phyloP scores from a whole-genome alignment of 139 green algal species.

The Chlamydomonas sp. region DNA sequence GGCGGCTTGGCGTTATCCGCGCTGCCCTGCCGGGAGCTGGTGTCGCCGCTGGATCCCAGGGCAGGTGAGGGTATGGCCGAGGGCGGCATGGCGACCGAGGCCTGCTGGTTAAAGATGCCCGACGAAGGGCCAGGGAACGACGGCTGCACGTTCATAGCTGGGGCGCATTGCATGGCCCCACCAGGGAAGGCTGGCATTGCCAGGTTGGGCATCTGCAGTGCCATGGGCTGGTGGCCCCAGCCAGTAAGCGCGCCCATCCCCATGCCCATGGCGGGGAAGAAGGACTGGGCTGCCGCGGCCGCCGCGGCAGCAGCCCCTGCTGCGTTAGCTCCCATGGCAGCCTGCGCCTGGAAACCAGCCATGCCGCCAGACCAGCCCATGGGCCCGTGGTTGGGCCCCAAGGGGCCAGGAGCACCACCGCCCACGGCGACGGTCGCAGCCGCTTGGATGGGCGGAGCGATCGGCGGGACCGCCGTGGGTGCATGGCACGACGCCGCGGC shows the following conservation, averaged over 20 bases:
- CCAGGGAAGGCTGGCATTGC: not conserved
- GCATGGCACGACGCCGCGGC: too few relatives aligned
- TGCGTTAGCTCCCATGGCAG: not conserved
- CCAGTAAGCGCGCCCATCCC: not conserved
- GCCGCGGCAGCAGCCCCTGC: not conserved
- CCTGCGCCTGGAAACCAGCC: not conserved
- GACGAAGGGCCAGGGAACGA: not conserved
- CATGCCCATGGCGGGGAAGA: not conserved
- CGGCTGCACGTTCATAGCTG: not conserved
- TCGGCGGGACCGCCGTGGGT: too few relatives aligned
- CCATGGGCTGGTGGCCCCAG: constrained; percentile 29
- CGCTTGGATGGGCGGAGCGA: too few relatives aligned
- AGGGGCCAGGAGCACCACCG: not conserved
- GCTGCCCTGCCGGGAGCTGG: constrained; percentile 24
- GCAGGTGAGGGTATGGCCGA: constrained; percentile 14
- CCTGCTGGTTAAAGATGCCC: constrained; percentile 28
- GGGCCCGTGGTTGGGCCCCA: not conserved
- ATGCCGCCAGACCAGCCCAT: constrained; percentile 5
- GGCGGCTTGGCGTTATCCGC: constrained; percentile 36
- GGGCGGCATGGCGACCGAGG: constrained; percentile 16
- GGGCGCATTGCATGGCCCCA: not conserved
- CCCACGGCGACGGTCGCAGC: not conserved
- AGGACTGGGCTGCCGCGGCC: not conserved
- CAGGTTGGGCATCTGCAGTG: constrained; percentile 15
- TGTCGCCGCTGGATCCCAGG: constrained; percentile 13